Percentiles rank a stretch among this genome's conserved stretches.
Evolutionary conservation across 2,329 filamentous ascomycete species (phyloP).

Genomic region (Endocalyx cinctus): DNA sequence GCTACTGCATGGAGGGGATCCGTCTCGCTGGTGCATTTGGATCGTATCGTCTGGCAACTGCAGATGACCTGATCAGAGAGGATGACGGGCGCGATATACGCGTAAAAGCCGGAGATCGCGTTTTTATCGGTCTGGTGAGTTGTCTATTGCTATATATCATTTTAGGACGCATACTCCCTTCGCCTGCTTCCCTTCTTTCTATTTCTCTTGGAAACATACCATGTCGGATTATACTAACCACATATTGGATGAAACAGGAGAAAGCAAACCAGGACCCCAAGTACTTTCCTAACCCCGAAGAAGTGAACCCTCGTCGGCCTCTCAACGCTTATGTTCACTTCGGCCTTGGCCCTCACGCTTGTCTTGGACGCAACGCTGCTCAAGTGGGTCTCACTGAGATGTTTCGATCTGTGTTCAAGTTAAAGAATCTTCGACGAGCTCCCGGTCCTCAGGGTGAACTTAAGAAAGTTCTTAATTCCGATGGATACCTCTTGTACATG

Average conservation of each 20-base stretch:
- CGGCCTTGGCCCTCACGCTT: constrained; percentile 57
- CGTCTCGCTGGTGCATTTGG: constrained; percentile 62
- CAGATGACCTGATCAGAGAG: constrained; percentile 40
- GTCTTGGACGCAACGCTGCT: constrained; percentile 56
- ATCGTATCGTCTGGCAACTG: constrained; percentile 52
- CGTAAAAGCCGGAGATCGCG: constrained; percentile 52
- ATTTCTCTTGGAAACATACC: not conserved
- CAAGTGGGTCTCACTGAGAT: constrained; percentile 62
- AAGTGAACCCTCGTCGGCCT: constrained; percentile 59
- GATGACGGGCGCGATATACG: constrained; percentile 47
- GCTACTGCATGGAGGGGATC: constrained; percentile 68
- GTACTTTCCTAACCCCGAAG: constrained; percentile 57
- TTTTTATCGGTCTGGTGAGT: constrained; percentile 60
- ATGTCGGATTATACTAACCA: not conserved
- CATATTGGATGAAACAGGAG: constrained; percentile 25
- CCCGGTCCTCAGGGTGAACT: constrained; percentile 61
- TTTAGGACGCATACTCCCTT: not conserved
- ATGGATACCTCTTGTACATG: constrained; percentile 57
- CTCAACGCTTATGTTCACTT: constrained; percentile 62
- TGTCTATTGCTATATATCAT: not conserved
- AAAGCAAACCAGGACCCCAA: constrained; percentile 50
- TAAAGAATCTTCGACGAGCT: constrained; percentile 56
- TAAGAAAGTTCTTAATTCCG: constrained; percentile 57
- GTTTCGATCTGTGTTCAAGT: constrained; percentile 60
- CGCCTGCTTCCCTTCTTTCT: not conserved